These are phyloP conservation scores for Didymella sp. DNA, from an alignment of 2,329 filamentous ascomycete genomes.

Conservation along the genomic window DNA sequence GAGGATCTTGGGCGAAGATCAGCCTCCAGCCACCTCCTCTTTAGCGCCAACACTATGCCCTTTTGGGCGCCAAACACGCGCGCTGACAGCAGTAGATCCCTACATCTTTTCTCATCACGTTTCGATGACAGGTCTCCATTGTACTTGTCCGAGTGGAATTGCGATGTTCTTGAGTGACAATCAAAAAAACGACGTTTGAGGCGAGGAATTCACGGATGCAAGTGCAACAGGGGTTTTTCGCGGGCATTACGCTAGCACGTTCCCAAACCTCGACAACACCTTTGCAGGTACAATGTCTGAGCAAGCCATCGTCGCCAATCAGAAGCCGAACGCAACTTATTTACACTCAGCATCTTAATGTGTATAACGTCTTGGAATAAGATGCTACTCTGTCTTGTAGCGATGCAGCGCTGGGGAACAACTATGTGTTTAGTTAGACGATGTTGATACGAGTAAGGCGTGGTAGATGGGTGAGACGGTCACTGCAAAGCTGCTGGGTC, in stretches of 20 bases:
- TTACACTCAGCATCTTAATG: conserved; percentile 52
- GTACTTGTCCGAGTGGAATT: not conserved
- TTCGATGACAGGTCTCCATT: no score
- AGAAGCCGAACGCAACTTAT: conserved; percentile 40
- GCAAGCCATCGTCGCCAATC: conserved; percentile 49
- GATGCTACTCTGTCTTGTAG: conserved; percentile 58
- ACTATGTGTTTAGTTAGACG: conserved; percentile 60
- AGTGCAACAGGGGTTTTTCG: not conserved
- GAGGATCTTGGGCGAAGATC: conserved; percentile 6
- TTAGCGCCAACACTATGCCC: conserved; percentile 14
- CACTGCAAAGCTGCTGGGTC: conserved; percentile 45
- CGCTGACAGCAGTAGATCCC: not conserved
- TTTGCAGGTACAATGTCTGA: conserved; percentile 54
- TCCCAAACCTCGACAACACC: conserved; percentile 54
- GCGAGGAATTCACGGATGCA: not conserved
- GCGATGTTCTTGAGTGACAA: not conserved
- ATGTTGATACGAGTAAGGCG: conserved; percentile 54
- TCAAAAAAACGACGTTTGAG: not conserved
- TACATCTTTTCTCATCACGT: not conserved
- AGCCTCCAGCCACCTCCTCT: conserved; percentile 10
- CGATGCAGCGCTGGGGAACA: conserved; percentile 60
- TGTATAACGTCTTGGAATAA: conserved; percentile 59
- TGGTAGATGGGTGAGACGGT: conserved; percentile 58
- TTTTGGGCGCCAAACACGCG: not conserved
- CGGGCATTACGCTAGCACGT: not conserved